These are phyloP conservation scores for Fusarium palustre DNA, from an alignment of 2,329 filamentous ascomycete genomes.

Conservation along the genomic window DNA sequence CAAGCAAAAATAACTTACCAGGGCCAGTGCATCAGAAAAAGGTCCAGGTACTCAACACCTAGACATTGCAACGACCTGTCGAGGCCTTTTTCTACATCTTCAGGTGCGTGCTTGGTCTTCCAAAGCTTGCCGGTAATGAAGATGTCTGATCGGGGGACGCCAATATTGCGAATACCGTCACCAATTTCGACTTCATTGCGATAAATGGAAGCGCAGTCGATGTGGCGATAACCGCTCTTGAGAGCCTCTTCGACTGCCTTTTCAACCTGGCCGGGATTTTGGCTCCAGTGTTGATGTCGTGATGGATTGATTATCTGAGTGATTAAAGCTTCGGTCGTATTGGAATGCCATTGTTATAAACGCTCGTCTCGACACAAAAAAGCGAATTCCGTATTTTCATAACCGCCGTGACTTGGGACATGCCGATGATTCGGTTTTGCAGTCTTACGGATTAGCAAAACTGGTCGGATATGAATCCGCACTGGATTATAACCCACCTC, in stretches of 20 bases:
- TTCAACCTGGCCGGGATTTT: slow-evolving; percentile 72
- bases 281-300: slow-evolving; percentile 69
- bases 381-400: too few species aligned
- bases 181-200: slow-evolving; percentile 58
- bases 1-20: neutral
- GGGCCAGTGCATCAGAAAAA: slow-evolving; percentile 9
- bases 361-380: too few species aligned
- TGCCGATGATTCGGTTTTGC: too few species aligned
- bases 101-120: slow-evolving; percentile 65
- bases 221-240: slow-evolving; percentile 55
- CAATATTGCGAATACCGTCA: slow-evolving; percentile 54
- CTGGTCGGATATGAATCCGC: too few species aligned
- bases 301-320: too few species aligned
- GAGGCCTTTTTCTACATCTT: slow-evolving; percentile 60
- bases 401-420: too few species aligned
- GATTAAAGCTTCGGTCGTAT: too few species aligned
- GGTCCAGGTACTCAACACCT: neutral
- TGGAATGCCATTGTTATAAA: too few species aligned
- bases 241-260: slow-evolving; percentile 56
- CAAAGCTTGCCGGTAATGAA: slow-evolving; percentile 71
- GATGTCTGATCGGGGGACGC: slow-evolving; percentile 55
- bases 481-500: too few species aligned
- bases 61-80: slow-evolving; percentile 48
- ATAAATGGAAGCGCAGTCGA: slow-evolving; percentile 61
- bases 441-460: too few species aligned